phyloP scores from a whole-genome alignment of 2,329 filamentous ascomycete genomes.

The Chaetomiaceae sp. region DNA sequence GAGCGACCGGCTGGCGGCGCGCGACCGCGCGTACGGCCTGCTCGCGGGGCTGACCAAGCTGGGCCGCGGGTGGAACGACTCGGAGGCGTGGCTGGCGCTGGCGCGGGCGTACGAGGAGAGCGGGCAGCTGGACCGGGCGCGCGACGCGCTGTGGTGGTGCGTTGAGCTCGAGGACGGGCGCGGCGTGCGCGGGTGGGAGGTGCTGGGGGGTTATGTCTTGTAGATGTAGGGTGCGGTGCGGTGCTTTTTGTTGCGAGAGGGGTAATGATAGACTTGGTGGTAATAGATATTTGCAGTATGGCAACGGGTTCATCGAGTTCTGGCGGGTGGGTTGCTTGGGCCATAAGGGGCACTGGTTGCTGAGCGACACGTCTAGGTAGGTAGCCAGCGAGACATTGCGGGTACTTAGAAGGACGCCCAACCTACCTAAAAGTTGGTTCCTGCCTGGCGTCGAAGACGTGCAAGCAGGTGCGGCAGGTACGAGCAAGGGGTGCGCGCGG shows the following conservation, averaged over 20 bases:
- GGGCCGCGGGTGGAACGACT: conserved; percentile 81
- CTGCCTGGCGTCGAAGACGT: too few species aligned
- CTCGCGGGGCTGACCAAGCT: conserved; percentile 78
- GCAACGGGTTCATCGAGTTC: too few species aligned
- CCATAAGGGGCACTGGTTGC: too few species aligned
- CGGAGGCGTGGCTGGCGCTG: conserved; percentile 88
- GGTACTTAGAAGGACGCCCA: too few species aligned
- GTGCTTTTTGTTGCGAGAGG: background rate
- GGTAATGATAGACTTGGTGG: background rate
- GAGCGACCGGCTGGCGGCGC: conserved; percentile 77
- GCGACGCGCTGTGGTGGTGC: conserved; percentile 94
- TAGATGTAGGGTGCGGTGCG: conserved; percentile 22
- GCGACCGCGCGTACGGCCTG: conserved; percentile 81
- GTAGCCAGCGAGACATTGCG: too few species aligned
- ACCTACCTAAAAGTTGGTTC: too few species aligned
- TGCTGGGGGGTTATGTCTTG: conserved; percentile 62
- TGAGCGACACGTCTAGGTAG: too few species aligned
- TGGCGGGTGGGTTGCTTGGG: too few species aligned
- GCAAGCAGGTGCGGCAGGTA: too few species aligned
- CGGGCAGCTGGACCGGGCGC: conserved; percentile 78
- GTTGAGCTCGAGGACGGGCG: conserved; percentile 86
- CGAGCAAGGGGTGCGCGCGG: too few species aligned
- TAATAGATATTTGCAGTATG: too few species aligned
- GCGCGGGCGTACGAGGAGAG: conserved; percentile 83
- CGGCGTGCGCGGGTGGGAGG: conserved; percentile 73